A percentile compares a stretch with the other conserved stretches of the same genome.
Conservation (phyloP, 2,329 filamentous ascomycete species). For the Knoxdaviesia proteae region DNA sequence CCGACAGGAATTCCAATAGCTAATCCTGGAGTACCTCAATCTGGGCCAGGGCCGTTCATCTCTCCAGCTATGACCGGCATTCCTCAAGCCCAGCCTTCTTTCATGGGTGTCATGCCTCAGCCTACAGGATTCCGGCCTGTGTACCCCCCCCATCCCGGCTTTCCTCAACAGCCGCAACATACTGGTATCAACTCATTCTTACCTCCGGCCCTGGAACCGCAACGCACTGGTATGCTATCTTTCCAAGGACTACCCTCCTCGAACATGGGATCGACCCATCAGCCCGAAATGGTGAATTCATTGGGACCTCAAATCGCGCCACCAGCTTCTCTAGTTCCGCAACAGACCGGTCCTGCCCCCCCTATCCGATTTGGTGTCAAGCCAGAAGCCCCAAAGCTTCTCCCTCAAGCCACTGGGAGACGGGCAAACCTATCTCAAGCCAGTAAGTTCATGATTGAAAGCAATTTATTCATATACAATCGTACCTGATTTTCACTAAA, state of each 20-base stretch:
- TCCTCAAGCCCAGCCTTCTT: slow-evolving; percentile 11
- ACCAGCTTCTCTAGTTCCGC: slow-evolving; percentile 9
- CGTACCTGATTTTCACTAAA: neutral
- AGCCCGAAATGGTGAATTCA: neutral
- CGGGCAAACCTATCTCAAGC: slow-evolving; percentile 84
- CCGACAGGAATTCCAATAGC: too few relatives aligned
- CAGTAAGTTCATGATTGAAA: slow-evolving; percentile 45
- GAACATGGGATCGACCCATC: too few relatives aligned
- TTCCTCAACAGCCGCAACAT: slow-evolving; percentile 1
- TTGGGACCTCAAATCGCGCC: neutral
- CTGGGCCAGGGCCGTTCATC: slow-evolving; percentile 12
- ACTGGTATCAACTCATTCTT: slow-evolving; percentile 31
- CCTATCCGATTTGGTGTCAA: slow-evolving; percentile 74
- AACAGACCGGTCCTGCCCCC: slow-evolving; percentile 48
- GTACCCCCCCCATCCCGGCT: too few relatives aligned
- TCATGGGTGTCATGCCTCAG: too few relatives aligned
- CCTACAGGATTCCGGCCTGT: too few relatives aligned
- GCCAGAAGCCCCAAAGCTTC: slow-evolving; percentile 51
- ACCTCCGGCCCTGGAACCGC: slow-evolving; percentile 37
- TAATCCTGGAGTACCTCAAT: too few relatives aligned
- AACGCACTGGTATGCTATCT: slow-evolving; percentile 24
- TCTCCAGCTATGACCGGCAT: slow-evolving; percentile 29
- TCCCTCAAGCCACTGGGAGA: slow-evolving; percentile 69
- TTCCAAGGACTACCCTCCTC: too few relatives aligned
- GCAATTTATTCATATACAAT: neutral